phyloP scores from a whole-genome alignment of 1,284 basidiomycete genomes.

The Thecaphora thlaspeos region DNA sequence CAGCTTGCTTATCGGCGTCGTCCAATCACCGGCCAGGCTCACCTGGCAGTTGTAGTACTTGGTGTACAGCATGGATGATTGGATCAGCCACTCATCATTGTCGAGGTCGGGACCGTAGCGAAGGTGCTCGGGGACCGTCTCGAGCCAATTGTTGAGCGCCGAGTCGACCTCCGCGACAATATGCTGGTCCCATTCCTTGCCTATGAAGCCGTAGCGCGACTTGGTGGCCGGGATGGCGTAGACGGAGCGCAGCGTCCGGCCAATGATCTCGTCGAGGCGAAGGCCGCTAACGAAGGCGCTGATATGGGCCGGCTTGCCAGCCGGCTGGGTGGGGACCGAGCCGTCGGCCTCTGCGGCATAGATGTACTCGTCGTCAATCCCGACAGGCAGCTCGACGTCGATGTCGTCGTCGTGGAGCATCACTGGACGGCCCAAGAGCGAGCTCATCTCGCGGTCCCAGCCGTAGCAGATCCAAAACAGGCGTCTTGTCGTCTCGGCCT shows the following conservation, averaged over 20 bases:
- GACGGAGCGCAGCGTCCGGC: constrained; percentile 46
- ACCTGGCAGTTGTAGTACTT: constrained; percentile 46
- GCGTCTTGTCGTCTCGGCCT: constrained; percentile 39
- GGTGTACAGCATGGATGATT: constrained; percentile 37
- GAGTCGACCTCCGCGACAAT: constrained; percentile 52
- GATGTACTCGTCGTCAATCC: constrained; percentile 41
- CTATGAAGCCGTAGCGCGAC: constrained; percentile 35
- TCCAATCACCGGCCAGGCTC: too few species aligned
- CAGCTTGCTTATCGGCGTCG: too few species aligned
- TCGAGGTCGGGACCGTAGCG: constrained; percentile 40
- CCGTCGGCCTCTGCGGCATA: constrained; percentile 23
- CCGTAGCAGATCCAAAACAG: constrained; percentile 45
- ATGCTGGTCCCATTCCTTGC: constrained; percentile 42
- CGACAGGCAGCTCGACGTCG: constrained; percentile 41
- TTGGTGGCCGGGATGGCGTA: constrained; percentile 50
- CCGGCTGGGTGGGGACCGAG: constrained; percentile 24
- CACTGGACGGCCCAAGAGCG: constrained; percentile 40
- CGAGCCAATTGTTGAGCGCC: constrained; percentile 49
- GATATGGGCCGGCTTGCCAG: constrained; percentile 22
- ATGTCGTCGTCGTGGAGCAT: constrained; percentile 51
- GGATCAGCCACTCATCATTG: constrained; percentile 38
- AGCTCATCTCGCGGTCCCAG: constrained; percentile 37
- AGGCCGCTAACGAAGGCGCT: constrained; percentile 36
- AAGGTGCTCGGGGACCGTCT: constrained; percentile 41
- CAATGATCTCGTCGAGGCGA: constrained; percentile 42